Base-by-base conservation (phyloP, 257 asterid genomes). In the Petunia secreta region DNA sequence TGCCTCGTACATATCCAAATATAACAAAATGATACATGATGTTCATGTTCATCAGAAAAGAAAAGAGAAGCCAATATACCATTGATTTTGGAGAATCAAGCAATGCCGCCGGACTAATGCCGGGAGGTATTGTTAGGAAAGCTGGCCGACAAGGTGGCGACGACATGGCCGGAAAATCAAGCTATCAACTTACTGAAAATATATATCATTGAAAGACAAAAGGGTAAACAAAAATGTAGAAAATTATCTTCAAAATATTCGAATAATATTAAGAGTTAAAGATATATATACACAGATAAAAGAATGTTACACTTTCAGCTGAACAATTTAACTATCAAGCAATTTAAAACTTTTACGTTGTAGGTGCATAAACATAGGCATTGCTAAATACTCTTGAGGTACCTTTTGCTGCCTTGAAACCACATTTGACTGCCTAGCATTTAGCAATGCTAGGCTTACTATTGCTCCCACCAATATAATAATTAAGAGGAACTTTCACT, bases 51-150 rank as follows among this genome's bases (percentile, higher is more conserved):
- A 48, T 4, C 44, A 34, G 25, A 34, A 48, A 71, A 46, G 5
- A 69, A 46, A 34, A 34, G 3, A 4, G 1, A 73, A 50, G 0
- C 0, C 2, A 65, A 25, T 25, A 50, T 64, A 91, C 98, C 93
- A 89, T 90, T 62, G 87, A 75, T 77, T 87, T 90, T 8, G 91
- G 94, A 54, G 97, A 92, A 50, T 87, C 97, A 3, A 93, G 91
- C 87, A 92, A 58, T 0, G 87, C 91, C 1, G 98, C 88, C 4
- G 98, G 96, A 82, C 96, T 92, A 13, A 92, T 78, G 11, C 95
- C 96, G 6, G 91, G 81, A 5, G 98, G 90, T 6, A 93, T 83
- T 1, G 94, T 92, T 80, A 93, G 85, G 82, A 25, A 83, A 13
- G 91, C 83, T 4, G 90, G 80, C 39, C 52, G 14, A 60, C 77